These are phyloP conservation scores for Penicillium paxilli DNA, from an alignment of 495 filamentous ascomycete genomes.

Conservation along the genomic window DNA sequence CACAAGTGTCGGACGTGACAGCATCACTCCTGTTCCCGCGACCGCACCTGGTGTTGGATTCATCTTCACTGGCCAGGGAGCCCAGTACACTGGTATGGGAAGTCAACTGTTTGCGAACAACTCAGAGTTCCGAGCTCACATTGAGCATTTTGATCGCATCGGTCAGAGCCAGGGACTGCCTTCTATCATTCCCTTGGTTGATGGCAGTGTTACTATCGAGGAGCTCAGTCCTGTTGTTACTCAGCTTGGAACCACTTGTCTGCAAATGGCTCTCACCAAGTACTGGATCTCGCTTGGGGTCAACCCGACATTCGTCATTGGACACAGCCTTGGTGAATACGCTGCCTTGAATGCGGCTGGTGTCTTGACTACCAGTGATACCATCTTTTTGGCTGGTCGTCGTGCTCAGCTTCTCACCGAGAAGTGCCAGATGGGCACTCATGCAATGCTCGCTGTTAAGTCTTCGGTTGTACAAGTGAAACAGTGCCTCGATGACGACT, in stretches of 20 bases:
- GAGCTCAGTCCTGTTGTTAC: slow-evolving; percentile 71
- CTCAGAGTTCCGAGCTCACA: slow-evolving; percentile 65
- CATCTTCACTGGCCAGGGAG: slow-evolving; percentile 61
- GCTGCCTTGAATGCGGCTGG: slow-evolving; percentile 81
- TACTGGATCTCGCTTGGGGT: slow-evolving; percentile 82
- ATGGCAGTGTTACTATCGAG: slow-evolving; percentile 42
- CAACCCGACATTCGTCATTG: slow-evolving; percentile 72
- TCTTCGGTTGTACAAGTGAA: slow-evolving; percentile 34
- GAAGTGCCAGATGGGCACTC: slow-evolving; percentile 69
- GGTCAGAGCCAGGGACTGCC: slow-evolving; percentile 67
- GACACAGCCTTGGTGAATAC: slow-evolving; percentile 88
- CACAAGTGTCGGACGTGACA: slow-evolving; percentile 26
- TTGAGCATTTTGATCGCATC: slow-evolving; percentile 70
- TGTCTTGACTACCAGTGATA: slow-evolving; percentile 74
- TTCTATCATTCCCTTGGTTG: slow-evolving; percentile 65
- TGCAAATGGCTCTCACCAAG: slow-evolving; percentile 83
- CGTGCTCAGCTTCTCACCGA: slow-evolving; percentile 75
- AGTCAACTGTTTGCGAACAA: slow-evolving; percentile 67
- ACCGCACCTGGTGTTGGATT: slow-evolving; percentile 52
- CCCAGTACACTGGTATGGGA: slow-evolving; percentile 63
- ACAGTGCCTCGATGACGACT: slow-evolving; percentile 23
- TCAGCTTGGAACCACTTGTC: slow-evolving; percentile 73
- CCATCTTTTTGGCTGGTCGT: slow-evolving; percentile 76
- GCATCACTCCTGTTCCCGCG: slow-evolving; percentile 26
- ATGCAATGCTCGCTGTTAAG: slow-evolving; percentile 58